Evolutionary conservation across 148 eudicot genomes (phyloP), one percentile per base, ranked within the genome.

Genomic region (Cornus controversa): DNA sequence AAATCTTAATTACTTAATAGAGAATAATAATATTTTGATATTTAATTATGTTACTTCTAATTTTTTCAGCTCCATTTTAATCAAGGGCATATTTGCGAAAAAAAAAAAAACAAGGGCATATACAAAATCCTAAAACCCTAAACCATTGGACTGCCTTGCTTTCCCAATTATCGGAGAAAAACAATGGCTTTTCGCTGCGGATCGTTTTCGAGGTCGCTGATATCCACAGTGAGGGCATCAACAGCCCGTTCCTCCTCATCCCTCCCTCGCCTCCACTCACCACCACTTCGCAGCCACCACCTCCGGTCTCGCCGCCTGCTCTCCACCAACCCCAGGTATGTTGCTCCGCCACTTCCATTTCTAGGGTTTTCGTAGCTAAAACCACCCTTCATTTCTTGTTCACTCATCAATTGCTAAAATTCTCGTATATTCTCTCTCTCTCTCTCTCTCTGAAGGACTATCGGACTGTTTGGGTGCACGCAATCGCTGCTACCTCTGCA

Each of bases 401-500:
- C 45, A 40, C 7, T 40, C 45, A 40, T 40, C 45, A 40, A 40
- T 40, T 40, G 45, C 45, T 40, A 6, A 4, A 40, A 40, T 40
- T 40, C 45, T 40, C 45, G 45, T 40, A 31, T 31, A 31, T 31
- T 31, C 29, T 24, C 67, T 9, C 53, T 47, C 13, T 40, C 28
- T 74, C 36, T 24, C 24, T n/a, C n/a, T 0, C 13, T 65, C 18
- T 45, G 42, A 63, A 89, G 92, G 80, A 77, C 74, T 34, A 45
- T 79, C 24, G 85, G 81, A 9, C 89, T 65, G 31, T 54, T 89
- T 34, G 89, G 88, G 27, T 83, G 91, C 71, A 71, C 71, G 6
- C 89, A 86, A 62, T 88, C 89, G 79, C 58, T 90, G 71, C 76
- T 88, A 81, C 93, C 89, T 58, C 74, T 86, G 78, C 87, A 88